Evolutionary conservation across 306 rosid species (phyloP).

Genomic region (Ammopiptanthus mongolicus): DNA sequence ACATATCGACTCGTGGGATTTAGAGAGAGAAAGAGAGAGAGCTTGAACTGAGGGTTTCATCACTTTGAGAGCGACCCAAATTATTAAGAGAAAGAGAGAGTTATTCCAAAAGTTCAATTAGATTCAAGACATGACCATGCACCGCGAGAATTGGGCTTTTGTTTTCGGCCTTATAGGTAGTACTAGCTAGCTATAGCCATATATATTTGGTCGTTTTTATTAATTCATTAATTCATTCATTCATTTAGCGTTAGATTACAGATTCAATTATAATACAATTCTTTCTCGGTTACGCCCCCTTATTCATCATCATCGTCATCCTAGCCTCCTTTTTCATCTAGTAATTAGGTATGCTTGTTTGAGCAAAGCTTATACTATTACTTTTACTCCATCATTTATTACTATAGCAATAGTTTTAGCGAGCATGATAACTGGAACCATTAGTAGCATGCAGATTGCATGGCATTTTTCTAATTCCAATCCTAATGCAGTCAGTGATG

Average conservation of each 20-base stretch:
- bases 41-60: conserved; percentile 12
- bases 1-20: conserved; percentile 25
- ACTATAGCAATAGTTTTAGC: neutral
- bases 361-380: neutral
- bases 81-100: neutral
- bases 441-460: neutral
- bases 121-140: conserved; percentile 47
- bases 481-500: neutral
- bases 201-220: too few relatives aligned
- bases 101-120: conserved; percentile 1
- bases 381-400: neutral
- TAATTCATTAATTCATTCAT: neutral
- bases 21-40: conserved; percentile 21
- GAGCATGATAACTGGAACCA: neutral
- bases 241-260: neutral
- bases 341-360: neutral
- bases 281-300: neutral
- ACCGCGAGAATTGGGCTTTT: conserved; percentile 44
- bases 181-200: neutral
- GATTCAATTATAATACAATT: neutral
- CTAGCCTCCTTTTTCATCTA: neutral
- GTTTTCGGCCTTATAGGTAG: conserved; percentile 83
- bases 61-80: conserved; percentile 16
- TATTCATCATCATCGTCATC: neutral
- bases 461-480: neutral